A percentile compares a stretch with the other conserved stretches of the same genome.
Evolutionary conservation across 2,329 filamentous ascomycete species (phyloP).

Genomic region (Fusarium euwallaceae): DNA sequence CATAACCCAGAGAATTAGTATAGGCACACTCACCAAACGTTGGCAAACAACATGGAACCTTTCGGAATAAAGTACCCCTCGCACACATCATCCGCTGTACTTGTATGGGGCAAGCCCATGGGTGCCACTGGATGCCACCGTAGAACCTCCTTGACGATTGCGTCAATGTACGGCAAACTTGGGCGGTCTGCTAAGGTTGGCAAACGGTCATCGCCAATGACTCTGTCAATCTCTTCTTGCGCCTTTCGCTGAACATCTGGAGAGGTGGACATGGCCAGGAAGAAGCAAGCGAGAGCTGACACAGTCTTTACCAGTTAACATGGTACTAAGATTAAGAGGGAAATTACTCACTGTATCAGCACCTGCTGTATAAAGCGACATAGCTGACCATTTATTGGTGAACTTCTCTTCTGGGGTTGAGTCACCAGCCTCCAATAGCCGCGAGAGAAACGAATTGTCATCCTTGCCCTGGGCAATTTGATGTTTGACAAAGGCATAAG

Average conservation of each 20-base stretch:
- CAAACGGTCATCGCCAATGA: constrained; percentile 45
- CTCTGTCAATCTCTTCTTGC: constrained; percentile 37
- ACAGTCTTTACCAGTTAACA: constrained; percentile 21
- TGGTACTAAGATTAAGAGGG: background rate
- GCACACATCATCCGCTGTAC: constrained; percentile 46
- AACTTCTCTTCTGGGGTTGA: constrained; percentile 19
- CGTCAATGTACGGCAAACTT: constrained; percentile 46
- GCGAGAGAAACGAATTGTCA: constrained; percentile 23
- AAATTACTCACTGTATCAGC: constrained; percentile 34
- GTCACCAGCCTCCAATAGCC: constrained; percentile 23
- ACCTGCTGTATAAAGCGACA: constrained; percentile 35
- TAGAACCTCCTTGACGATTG: constrained; percentile 47
- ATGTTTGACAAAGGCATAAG: constrained; percentile 34
- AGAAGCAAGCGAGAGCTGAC: constrained; percentile 30
- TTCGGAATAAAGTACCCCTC: constrained; percentile 44
- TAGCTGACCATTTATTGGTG: constrained; percentile 37
- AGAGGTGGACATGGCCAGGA: constrained; percentile 30
- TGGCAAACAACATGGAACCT: constrained; percentile 33
- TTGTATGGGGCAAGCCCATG: constrained; percentile 54
- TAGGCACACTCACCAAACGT: constrained; percentile 29
- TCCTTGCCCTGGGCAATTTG: constrained; percentile 19
- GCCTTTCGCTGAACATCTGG: constrained; percentile 32
- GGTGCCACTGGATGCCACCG: constrained; percentile 49
- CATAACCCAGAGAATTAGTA: background rate
- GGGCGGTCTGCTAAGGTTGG: constrained; percentile 40